phyloP scores from a whole-genome alignment of 148 eudicot species.

The Fagopyrum tataricum region DNA sequence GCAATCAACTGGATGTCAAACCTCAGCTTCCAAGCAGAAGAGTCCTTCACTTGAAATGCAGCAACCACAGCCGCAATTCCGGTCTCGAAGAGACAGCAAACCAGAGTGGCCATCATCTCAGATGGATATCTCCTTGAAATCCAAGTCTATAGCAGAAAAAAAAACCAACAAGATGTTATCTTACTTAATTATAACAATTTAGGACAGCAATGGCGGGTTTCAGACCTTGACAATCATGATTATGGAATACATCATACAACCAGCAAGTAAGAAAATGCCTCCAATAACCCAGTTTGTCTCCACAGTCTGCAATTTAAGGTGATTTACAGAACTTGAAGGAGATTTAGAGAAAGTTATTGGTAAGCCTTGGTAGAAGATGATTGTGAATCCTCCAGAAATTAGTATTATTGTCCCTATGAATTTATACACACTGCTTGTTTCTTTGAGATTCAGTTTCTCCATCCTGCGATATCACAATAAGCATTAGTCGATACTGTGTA shows the following conservation, averaged over 20 bases:
- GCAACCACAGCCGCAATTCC: too few relatives aligned
- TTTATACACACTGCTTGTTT: constrained; percentile 26
- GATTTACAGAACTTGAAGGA: background rate
- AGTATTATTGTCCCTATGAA: constrained; percentile 31
- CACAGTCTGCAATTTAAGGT: background rate
- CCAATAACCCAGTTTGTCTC: constrained; percentile 32
- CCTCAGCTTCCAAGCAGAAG: too few relatives aligned
- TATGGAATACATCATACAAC: constrained; percentile 25
- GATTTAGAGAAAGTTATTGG: constrained; percentile 20
- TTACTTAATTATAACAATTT: too few relatives aligned
- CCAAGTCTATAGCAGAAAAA: too few relatives aligned
- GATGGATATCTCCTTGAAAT: too few relatives aligned
- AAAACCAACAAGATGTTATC: too few relatives aligned
- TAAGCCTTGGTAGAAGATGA: constrained; percentile 35
- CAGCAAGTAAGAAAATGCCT: constrained; percentile 25
- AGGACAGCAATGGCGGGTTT: too few relatives aligned
- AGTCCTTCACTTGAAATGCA: too few relatives aligned
- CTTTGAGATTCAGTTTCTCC: constrained; percentile 32
- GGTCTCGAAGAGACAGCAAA: too few relatives aligned
- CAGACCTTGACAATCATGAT: constrained; percentile 27
- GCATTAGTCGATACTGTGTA: background rate
- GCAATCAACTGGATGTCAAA: too few relatives aligned
- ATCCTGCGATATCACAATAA: constrained; percentile 19
- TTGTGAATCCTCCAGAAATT: constrained; percentile 31
- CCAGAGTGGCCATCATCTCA: too few relatives aligned